Percentiles rank a stretch among this genome's conserved stretches.
Evolutionary conservation across 129 eudicot species (phyloP).

Genomic region (Mikania micrantha): DNA sequence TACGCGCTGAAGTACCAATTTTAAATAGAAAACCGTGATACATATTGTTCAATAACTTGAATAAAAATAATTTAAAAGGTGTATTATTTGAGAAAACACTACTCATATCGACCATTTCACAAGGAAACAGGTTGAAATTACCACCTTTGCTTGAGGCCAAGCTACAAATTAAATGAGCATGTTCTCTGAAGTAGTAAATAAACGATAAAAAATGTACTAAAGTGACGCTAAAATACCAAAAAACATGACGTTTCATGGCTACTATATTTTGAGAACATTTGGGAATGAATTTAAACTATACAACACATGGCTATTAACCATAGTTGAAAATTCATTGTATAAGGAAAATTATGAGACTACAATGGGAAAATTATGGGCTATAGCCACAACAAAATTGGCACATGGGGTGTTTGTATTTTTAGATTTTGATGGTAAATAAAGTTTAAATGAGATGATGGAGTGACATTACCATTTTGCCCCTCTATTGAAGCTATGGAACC

Average conservation of each 20-base stretch:
- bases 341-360: background rate
- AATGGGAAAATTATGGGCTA: constrained; percentile 3
- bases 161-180: background rate
- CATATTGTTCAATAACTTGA: background rate
- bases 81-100: background rate
- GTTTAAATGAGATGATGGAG: background rate
- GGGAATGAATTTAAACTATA: constrained; percentile 10
- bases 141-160: background rate
- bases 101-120: background rate
- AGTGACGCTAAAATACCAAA: background rate
- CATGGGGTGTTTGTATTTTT: constrained; percentile 8
- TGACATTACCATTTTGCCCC: constrained; percentile 28
- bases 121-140: background rate
- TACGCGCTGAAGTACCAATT: too few species aligned
- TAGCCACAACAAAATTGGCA: constrained; percentile 27
- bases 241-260: background rate
- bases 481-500: constrained; percentile 39
- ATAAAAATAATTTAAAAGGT: background rate
- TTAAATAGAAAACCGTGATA: too few species aligned
- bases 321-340: constrained; percentile 12
- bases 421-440: constrained; percentile 4
- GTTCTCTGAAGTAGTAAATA: background rate
- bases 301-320: constrained; percentile 31
- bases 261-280: background rate
- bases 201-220: background rate